Base-by-base conservation (phyloP, 2,329 filamentous ascomycete genomes). In the Penicillium sp. region DNA sequence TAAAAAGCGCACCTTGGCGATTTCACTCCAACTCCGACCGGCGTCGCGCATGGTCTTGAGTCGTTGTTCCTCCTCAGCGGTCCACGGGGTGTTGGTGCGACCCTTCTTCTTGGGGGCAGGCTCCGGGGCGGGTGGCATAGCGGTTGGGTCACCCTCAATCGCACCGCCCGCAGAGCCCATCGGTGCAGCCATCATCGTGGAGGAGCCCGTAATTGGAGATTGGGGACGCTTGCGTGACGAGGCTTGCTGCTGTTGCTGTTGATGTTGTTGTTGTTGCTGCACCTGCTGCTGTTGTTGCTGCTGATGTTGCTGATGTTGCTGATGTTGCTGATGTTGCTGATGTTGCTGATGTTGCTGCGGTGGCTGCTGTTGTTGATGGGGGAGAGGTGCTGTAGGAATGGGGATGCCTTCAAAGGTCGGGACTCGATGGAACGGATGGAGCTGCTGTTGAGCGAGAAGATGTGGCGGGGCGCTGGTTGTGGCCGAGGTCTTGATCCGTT, bases 51-150 rank as follows among this genome's bases (percentile, higher is more conserved):
- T 96, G 68, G 90, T 88, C 83, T 98, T 98, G 70, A 99, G 82
- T 50, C 93, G 85, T 75, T 94, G 88, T 79, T 99, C 95, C 78
- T 99, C 95, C 37, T 91, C 91, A 2, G 94, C 92, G 1, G 93
- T 97, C 95, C 95, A 99, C 0, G 95, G 95, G 2, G 95, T 99
- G 76, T 99, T 99, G n/a, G 95, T 98, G 63, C 95, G 86, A 72
- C 92, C 95, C 82, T 97, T 97, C 83, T 98, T 99, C 53, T 79
- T 79, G 15, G 76, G 75, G 3, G 73, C 68, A 9, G 72, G 60
- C 62, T 77, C 76, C 19, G 73, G 61, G 10, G 70, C 59, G n/a
- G 68, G 61, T 12, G 67, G 61, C 42, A 69, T 62, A 35, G 69
- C 56, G 28, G 64, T 64, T 6, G 73, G 67, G 50, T 74, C 70